A percentile compares a stretch with the other conserved stretches of the same genome.
phyloP scores from a whole-genome alignment of 1,139 yeast genomes.

The Williopsis jadinii region DNA sequence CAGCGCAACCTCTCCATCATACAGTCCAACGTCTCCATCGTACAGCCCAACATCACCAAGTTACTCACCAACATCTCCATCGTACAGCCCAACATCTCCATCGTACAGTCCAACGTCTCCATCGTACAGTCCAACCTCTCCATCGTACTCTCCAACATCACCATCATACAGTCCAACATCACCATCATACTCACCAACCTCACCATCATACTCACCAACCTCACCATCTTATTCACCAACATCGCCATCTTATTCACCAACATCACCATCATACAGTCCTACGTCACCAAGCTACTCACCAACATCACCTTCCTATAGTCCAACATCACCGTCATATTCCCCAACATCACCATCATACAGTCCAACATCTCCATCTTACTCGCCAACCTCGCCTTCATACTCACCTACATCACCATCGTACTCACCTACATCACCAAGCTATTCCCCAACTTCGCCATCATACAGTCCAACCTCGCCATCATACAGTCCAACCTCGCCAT shows the following conservation, averaged over 20 bases:
- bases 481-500: constrained; percentile 68
- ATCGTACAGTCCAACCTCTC: constrained; percentile 66
- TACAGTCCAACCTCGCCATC: constrained; percentile 56
- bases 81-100: constrained; percentile 68
- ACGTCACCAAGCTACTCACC: constrained; percentile 67
- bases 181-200: constrained; percentile 64
- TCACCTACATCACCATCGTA: constrained; percentile 59
- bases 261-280: constrained; percentile 67
- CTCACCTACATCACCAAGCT: constrained; percentile 62
- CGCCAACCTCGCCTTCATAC: constrained; percentile 67
- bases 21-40: constrained; percentile 58
- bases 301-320: constrained; percentile 69
- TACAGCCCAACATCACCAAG: constrained; percentile 66
- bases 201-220: constrained; percentile 67
- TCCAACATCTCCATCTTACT: constrained; percentile 64
- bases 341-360: constrained; percentile 71
- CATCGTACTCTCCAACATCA: constrained; percentile 54
- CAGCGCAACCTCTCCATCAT: constrained; percentile 67
- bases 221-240: constrained; percentile 69
- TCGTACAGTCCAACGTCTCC: constrained; percentile 66
- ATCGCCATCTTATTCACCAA: constrained; percentile 58
- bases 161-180: constrained; percentile 69
- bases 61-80: constrained; percentile 66
- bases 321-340: constrained; percentile 61
- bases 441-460: constrained; percentile 40